phyloP scores from a whole-genome alignment of 805 yeast genomes.

The Lipomyces yamadae region DNA sequence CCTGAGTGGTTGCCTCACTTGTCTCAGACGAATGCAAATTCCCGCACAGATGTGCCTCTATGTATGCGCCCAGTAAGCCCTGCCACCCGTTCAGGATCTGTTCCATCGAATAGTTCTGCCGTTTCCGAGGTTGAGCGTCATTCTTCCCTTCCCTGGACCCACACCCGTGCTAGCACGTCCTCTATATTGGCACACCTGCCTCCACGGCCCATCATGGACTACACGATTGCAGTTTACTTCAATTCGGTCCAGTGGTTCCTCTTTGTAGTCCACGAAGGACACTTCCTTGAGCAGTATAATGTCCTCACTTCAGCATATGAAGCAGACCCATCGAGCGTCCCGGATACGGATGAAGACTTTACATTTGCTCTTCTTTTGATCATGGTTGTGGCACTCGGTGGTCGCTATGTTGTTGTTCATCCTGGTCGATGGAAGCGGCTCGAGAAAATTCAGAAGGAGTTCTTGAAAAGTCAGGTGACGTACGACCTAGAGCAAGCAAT shows the following conservation, averaged over 20 bases:
- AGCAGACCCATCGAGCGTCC: constrained; percentile 20
- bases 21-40: neutral
- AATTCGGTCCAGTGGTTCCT: constrained; percentile 31
- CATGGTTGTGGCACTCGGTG: constrained; percentile 22
- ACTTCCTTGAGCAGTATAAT: constrained; percentile 16
- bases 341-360: constrained; percentile 24
- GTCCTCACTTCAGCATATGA: constrained; percentile 14
- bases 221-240: constrained; percentile 24
- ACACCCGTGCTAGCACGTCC: constrained; percentile 20
- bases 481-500: constrained; percentile 15
- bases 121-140: neutral
- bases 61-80: neutral
- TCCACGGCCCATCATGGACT: constrained; percentile 25
- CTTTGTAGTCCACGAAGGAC: constrained; percentile 23
- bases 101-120: neutral
- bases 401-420: constrained; percentile 15
- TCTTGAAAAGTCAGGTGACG: neutral
- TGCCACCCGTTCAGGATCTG: neutral
- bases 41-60: neutral
- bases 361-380: constrained; percentile 16
- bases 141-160: constrained; percentile 17
- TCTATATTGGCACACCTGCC: constrained; percentile 25
- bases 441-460: constrained; percentile 7
- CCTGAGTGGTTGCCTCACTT: neutral
- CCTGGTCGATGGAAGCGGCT: constrained; percentile 24